These are phyloP conservation scores for Echium plantagineum DNA, from an alignment of 257 asterid species.

Conservation along the genomic window DNA sequence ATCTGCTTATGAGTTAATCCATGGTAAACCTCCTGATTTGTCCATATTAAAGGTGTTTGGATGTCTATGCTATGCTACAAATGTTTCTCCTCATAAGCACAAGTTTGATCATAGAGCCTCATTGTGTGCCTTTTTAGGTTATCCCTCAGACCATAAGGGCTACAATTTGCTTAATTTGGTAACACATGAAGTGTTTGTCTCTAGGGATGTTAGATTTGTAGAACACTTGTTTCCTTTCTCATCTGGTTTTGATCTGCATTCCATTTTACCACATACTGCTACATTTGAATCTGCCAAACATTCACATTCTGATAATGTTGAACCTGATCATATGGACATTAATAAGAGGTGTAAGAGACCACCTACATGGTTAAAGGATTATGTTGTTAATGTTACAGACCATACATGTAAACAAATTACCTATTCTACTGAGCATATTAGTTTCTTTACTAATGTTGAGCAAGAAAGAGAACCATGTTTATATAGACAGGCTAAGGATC, in stretches of 20 bases:
- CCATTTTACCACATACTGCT: not conserved
- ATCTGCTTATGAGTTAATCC: not conserved
- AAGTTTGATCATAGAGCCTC: not conserved
- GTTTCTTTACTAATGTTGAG: not conserved
- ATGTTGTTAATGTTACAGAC: too few species aligned
- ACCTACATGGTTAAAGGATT: too few species aligned
- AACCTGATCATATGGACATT: too few species aligned
- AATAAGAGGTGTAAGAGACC: too few species aligned
- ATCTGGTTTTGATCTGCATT: not conserved
- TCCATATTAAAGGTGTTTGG: not conserved
- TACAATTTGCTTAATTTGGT: too few species aligned
- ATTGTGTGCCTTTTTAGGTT: not conserved
- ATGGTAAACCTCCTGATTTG: not conserved
- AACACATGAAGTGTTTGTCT: too few species aligned
- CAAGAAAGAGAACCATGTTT: not conserved
- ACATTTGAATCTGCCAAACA: not conserved
- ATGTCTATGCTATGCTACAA: too few species aligned
- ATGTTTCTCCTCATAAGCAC: not conserved
- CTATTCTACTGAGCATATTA: too few species aligned
- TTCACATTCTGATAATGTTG: not conserved
- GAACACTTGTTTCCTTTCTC: not conserved
- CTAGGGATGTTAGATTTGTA: not conserved
- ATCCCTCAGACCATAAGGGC: not conserved
- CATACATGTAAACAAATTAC: too few species aligned
- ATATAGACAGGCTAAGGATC: not conserved